Evolutionary conservation across 805 yeast genomes (phyloP), one percentile per base, ranked within the genome.

Genomic region (Ogataea kodamae): DNA sequence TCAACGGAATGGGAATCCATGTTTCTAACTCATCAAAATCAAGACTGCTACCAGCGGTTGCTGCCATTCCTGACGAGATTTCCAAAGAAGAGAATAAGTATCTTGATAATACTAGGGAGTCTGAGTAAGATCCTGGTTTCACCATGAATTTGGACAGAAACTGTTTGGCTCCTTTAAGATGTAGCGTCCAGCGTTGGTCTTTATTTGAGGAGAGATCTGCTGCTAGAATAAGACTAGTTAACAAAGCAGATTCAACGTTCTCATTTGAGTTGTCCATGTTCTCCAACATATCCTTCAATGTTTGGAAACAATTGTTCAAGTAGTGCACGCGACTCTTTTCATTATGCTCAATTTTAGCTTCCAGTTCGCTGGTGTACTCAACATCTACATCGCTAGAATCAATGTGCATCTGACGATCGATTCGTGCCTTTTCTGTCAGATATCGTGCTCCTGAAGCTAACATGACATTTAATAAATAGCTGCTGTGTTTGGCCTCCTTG

Each of bases 381-480:
- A n/a, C 15, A 35, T 44, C 36, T 2, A 31, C 18, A 10, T 37
- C 34, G 18, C 33, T 18, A 2, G 25, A 31, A n/a, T 11, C 24
- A n/a, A 42, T 12, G 22, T 42, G 43, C 3, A 22, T 22, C 6
- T 43, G 46, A 24, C 35, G 40, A 24, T 52, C 54, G 5, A 49
- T 43, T 2, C 43, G 37, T 7, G 55, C 50, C 33, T 50, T 52
- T 25, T 54, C 57, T 13, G 48, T 46, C 12, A 55, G 36, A 10
- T 70, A 65, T 25, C 77, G 65, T 0, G 88, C 87, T 5, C 89
- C 88, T 22, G 78, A 79, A 0, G 89, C 84, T 22, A 82, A 51
- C 19, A 81, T 70, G 0, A 86, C 85, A 24, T 82, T 79, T 27
- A 81, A 57, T 9, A 81, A 52, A 50, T 77, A 81, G 0, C 77